phyloP scores from a whole-genome alignment of 345 rosid genomes.

The Erysimum cheiranthoides region DNA sequence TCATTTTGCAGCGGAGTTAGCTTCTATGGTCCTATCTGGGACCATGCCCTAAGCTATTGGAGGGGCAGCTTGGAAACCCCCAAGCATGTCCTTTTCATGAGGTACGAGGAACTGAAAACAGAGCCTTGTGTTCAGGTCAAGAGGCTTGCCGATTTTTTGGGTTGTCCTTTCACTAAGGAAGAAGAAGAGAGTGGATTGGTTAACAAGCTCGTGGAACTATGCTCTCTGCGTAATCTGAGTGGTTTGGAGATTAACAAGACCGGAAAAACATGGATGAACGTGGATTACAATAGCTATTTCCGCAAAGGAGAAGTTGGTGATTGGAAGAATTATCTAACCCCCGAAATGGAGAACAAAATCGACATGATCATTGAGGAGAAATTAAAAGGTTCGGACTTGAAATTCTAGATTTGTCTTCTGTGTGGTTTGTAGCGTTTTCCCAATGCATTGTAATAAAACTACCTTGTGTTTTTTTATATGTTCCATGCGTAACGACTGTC shows the following conservation, averaged over 20 bases:
- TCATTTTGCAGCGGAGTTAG: slow-evolving; percentile 52
- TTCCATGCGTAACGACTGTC: background rate
- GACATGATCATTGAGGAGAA: slow-evolving; percentile 50
- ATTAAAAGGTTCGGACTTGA: slow-evolving; percentile 42
- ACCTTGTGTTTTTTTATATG: background rate
- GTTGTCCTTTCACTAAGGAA: slow-evolving; percentile 49
- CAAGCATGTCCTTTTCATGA: slow-evolving; percentile 51
- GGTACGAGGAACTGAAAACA: slow-evolving; percentile 52
- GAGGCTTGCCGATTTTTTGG: slow-evolving; percentile 53
- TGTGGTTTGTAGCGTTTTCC: background rate
- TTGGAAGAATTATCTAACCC: slow-evolving; percentile 48
- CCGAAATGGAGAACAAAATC: slow-evolving; percentile 48
- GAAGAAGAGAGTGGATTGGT: slow-evolving; percentile 48
- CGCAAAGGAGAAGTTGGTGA: slow-evolving; percentile 65
- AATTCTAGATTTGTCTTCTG: slow-evolving; percentile 23
- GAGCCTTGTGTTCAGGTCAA: slow-evolving; percentile 41
- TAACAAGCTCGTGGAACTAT: slow-evolving; percentile 47
- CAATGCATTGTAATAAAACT: background rate
- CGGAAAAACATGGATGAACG: slow-evolving; percentile 42
- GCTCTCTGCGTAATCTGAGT: slow-evolving; percentile 55
- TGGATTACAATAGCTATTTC: slow-evolving; percentile 31
- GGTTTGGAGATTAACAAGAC: slow-evolving; percentile 53
- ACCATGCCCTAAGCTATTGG: slow-evolving; percentile 58
- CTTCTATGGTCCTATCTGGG: slow-evolving; percentile 61
- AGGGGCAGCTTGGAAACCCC: slow-evolving; percentile 55